Conservation (phyloP, 2,329 filamentous ascomycete species). For the Arthrobotrys pseudoclavata region DNA sequence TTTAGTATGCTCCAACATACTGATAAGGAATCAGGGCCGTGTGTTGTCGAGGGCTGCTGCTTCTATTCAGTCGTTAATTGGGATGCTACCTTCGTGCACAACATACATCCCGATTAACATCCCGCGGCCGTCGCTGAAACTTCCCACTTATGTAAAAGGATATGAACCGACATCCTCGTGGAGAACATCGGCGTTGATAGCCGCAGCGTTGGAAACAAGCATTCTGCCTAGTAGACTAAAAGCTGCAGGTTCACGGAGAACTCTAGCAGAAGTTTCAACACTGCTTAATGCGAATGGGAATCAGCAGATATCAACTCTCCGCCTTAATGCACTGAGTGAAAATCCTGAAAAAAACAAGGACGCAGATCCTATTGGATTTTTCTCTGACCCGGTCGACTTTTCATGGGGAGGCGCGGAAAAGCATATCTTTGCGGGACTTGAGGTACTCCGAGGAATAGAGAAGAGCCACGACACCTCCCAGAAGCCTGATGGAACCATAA, state of each 20-base stretch:
- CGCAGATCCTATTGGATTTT: slow-evolving; percentile 27
- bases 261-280: slow-evolving; percentile 42
- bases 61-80: slow-evolving; percentile 39
- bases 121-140: slow-evolving; percentile 33
- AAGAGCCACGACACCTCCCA: slow-evolving; percentile 44
- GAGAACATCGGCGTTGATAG: slow-evolving; percentile 54
- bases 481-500: slow-evolving; percentile 28
- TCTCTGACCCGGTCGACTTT: slow-evolving; percentile 41
- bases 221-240: slow-evolving; percentile 43
- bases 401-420: slow-evolving; percentile 55
- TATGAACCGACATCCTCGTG: slow-evolving; percentile 43
- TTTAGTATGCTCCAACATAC: slow-evolving; percentile 25
- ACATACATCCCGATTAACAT: slow-evolving; percentile 56
- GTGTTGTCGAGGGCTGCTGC: slow-evolving; percentile 44
- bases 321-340: slow-evolving; percentile 31
- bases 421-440: slow-evolving; percentile 51
- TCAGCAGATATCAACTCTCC: slow-evolving; percentile 54
- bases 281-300: slow-evolving; percentile 47
- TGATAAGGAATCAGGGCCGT: slow-evolving; percentile 47
- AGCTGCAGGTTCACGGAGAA: slow-evolving; percentile 36
- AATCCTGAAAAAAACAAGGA: slow-evolving; percentile 36
- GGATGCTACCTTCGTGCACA: slow-evolving; percentile 51
- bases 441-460: slow-evolving; percentile 51
- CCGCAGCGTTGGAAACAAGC: slow-evolving; percentile 45
- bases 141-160: slow-evolving; percentile 48